These are phyloP conservation scores for Sporothrix brunneoviolacea DNA, from an alignment of 2,329 filamentous ascomycete genomes.

Conservation along the genomic window DNA sequence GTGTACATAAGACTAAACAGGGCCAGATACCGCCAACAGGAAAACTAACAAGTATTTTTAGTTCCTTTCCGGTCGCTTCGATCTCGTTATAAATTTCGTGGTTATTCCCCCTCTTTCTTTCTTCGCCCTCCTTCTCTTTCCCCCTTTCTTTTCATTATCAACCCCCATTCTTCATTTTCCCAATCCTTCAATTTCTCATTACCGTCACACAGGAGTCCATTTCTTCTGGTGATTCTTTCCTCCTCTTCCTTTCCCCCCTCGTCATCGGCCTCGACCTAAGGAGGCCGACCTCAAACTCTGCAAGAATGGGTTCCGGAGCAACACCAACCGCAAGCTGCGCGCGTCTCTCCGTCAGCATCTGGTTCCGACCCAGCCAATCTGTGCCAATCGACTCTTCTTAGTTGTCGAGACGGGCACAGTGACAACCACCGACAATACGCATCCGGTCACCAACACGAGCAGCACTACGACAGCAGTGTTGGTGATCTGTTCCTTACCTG, in stretches of 20 bases:
- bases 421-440: constrained; percentile 4
- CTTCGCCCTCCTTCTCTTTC: not conserved
- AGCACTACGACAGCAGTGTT: not conserved
- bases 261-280: constrained; percentile 10
- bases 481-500: constrained; percentile 4
- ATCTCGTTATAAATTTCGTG: constrained; percentile 3
- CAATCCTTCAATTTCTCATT: not conserved
- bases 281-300: constrained; percentile 18
- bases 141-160: not conserved
- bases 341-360: constrained; percentile 4
- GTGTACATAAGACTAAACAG: not conserved
- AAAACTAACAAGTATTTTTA: not conserved
- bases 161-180: not conserved
- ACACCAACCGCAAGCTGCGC: constrained; percentile 3
- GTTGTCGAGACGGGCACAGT: constrained; percentile 4
- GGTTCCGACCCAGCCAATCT: constrained; percentile 13
- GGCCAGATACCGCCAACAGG: not conserved
- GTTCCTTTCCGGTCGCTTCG: not conserved
- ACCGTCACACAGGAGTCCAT: not conserved
- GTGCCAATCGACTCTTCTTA: constrained; percentile 13
- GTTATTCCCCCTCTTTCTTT: not conserved
- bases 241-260: not conserved
- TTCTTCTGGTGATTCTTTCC: not conserved
- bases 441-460: not conserved
- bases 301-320: constrained; percentile 18